Conservation (phyloP, 169 alveolate species). For the Plasmodium gallinaceum region DNA sequence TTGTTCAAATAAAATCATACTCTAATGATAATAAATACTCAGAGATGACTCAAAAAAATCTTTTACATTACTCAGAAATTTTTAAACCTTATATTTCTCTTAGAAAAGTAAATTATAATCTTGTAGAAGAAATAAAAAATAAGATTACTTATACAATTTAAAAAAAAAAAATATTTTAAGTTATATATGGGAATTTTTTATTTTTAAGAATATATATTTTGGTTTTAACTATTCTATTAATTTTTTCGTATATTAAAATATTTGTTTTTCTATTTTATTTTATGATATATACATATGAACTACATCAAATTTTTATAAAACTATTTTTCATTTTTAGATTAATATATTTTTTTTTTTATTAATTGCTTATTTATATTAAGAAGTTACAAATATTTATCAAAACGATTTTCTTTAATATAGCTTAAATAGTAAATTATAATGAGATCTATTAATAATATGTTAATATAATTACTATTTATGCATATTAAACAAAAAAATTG, state of each 20-base stretch:
- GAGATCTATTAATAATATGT: not conserved
- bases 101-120: conserved; percentile 39
- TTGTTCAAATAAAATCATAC: conserved; percentile 70
- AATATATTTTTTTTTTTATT: too few species aligned
- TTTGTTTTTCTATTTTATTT: conserved; percentile 6
- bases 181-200: not conserved
- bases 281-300: not conserved
- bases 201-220: too few species aligned
- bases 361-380: too few species aligned
- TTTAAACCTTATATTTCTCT: conserved; percentile 62
- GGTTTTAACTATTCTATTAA: not conserved
- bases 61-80: conserved; percentile 64
- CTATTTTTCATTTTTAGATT: not conserved
- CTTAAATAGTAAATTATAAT: too few species aligned
- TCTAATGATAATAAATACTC: conserved; percentile 48
- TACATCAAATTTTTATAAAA: not conserved
- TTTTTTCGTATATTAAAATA: not conserved
- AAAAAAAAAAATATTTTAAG: not conserved
- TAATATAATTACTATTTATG: not conserved
- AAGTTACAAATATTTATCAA: too few species aligned
- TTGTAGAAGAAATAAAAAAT: conserved; percentile 63
- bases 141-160: conserved; percentile 21
- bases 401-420: too few species aligned
- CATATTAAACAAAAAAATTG: too few species aligned
- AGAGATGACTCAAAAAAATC: conserved; percentile 65